Conservation (phyloP, 2,329 filamentous ascomycete species). For the Lizonia empirigonia region DNA sequence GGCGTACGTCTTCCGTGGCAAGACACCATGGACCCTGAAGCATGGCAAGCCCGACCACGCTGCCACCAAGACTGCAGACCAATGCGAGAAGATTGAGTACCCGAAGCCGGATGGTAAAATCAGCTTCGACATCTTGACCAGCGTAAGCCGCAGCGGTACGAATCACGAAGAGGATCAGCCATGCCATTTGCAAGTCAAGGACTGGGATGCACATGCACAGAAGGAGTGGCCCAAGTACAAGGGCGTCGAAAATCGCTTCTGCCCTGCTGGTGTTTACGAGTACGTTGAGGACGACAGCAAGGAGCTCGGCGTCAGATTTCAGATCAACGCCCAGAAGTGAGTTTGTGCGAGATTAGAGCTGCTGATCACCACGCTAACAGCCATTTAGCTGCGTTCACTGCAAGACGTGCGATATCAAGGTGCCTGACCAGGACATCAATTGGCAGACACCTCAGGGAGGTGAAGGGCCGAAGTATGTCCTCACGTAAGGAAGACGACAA, state of each 20-base stretch:
- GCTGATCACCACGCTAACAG: slow-evolving; percentile 32
- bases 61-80: slow-evolving; percentile 78
- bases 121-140: slow-evolving; percentile 94
- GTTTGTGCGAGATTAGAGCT: slow-evolving; percentile 48
- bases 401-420: slow-evolving; percentile 99
- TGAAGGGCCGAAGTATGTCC: slow-evolving; percentile 70
- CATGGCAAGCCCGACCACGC: slow-evolving; percentile 79
- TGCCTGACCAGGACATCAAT: slow-evolving; percentile 94
- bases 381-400: slow-evolving; percentile 87
- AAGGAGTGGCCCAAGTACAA: slow-evolving; percentile 86
- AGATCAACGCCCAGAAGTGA: slow-evolving; percentile 98
- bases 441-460: slow-evolving; percentile 89
- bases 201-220: slow-evolving; percentile 89
- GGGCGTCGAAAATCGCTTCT: slow-evolving; percentile 95
- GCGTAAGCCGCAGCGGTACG: slow-evolving; percentile 91
- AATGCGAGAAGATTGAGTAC: slow-evolving; percentile 90
- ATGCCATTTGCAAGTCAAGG: slow-evolving; percentile 90
- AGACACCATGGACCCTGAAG: slow-evolving; percentile 87
- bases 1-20: slow-evolving; percentile 84
- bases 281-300: slow-evolving; percentile 93
- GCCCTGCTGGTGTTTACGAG: slow-evolving; percentile 95
- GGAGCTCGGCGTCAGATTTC: slow-evolving; percentile 87
- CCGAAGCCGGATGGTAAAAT: slow-evolving; percentile 95
- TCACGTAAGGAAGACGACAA: slow-evolving; percentile 52
- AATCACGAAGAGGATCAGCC: slow-evolving; percentile 99